phyloP scores from a whole-genome alignment of 306 rosid species.

The Trifolium repens region DNA sequence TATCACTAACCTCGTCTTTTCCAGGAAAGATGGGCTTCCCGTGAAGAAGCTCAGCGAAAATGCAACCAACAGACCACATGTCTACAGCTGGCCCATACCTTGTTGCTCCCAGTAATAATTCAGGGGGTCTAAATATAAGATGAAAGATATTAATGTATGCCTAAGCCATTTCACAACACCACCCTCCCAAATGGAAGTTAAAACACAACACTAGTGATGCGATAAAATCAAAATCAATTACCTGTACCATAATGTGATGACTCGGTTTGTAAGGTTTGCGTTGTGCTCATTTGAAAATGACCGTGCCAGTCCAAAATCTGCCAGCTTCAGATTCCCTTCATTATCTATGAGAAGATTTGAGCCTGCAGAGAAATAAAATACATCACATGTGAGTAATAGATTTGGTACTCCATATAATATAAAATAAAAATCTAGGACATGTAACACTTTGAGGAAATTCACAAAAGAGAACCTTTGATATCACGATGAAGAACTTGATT shows the following conservation, averaged over 20 bases:
- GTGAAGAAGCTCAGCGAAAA: slow-evolving; percentile 76
- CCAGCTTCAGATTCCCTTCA: slow-evolving; percentile 75
- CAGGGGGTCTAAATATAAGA: slow-evolving; percentile 71
- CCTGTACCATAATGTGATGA: slow-evolving; percentile 83
- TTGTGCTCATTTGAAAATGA: slow-evolving; percentile 60
- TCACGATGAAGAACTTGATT: slow-evolving; percentile 81
- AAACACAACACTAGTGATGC: neutral
- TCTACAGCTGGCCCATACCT: slow-evolving; percentile 82
- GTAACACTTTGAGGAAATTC: slow-evolving; percentile 16
- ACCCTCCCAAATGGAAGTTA: neutral
- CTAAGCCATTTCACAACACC: neutral
- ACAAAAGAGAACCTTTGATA: slow-evolving; percentile 61
- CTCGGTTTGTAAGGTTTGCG: slow-evolving; percentile 77
- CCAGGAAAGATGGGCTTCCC: slow-evolving; percentile 78
- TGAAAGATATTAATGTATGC: slow-evolving; percentile 22
- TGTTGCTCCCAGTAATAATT: slow-evolving; percentile 70
- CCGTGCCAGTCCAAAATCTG: slow-evolving; percentile 77
- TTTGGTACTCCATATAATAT: neutral
- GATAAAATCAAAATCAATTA: slow-evolving; percentile 24
- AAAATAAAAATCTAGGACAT: slow-evolving; percentile 16
- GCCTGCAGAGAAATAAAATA: slow-evolving; percentile 54
- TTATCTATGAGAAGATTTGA: slow-evolving; percentile 80
- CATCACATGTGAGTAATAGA: slow-evolving; percentile 19
- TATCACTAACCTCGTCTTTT: slow-evolving; percentile 64
- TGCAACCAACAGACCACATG: slow-evolving; percentile 88